phyloP scores from a whole-genome alignment of 2,329 filamentous ascomycete species.

The Ascochyta clinopodiicola region DNA sequence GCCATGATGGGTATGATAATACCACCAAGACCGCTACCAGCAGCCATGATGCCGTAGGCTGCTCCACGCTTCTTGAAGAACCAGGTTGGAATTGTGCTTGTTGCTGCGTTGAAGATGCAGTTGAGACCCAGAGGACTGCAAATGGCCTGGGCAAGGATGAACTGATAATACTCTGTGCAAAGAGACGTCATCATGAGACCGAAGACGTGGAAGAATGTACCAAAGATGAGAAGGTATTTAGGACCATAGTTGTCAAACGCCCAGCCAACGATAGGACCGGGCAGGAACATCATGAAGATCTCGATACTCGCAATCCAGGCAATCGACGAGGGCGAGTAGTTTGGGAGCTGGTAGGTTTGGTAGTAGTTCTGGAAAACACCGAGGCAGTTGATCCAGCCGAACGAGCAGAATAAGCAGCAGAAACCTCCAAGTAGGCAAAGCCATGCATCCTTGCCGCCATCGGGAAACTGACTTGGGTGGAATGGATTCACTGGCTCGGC shows the following conservation, averaged over 20 bases:
- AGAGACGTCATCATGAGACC: constrained; percentile 69
- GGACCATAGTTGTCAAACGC: constrained; percentile 70
- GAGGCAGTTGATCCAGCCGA: constrained; percentile 54
- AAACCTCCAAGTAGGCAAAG: constrained; percentile 36
- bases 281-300: constrained; percentile 57
- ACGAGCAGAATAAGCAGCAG: constrained; percentile 43
- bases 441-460: constrained; percentile 48
- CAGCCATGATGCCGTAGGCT: constrained; percentile 57
- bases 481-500: constrained; percentile 28
- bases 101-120: constrained; percentile 62
- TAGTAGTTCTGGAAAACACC: constrained; percentile 58
- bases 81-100: constrained; percentile 52
- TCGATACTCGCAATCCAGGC: constrained; percentile 56
- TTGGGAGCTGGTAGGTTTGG: constrained; percentile 48
- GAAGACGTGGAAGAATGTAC: constrained; percentile 64
- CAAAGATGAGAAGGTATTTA: constrained; percentile 59
- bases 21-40: constrained; percentile 59
- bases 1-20: constrained; percentile 70
- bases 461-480: constrained; percentile 45
- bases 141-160: constrained; percentile 62
- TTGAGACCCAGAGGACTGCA: constrained; percentile 59
- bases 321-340: constrained; percentile 50
- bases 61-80: constrained; percentile 60
- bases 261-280: constrained; percentile 68
- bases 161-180: constrained; percentile 62